Evolutionary conservation across 2,329 filamentous ascomycete species (phyloP), one percentile per base, ranked within the genome.

Genomic region (Aphanocladium album): DNA sequence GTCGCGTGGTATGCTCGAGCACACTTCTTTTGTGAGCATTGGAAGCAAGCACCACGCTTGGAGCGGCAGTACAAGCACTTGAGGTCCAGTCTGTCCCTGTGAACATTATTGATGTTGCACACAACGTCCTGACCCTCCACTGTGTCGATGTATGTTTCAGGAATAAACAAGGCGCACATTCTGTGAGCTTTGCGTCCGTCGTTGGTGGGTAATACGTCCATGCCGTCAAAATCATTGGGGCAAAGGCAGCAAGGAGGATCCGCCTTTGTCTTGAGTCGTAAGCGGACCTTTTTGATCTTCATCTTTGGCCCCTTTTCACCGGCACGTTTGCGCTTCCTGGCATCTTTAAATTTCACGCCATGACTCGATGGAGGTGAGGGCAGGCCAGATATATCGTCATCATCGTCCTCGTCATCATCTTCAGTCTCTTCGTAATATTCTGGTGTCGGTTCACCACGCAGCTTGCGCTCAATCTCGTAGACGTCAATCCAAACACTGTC

Each of bases 401-500:
- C 84, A 11, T 84, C 80, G 0, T 84, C 82, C 0, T 85, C 83
- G 21, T 90, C 85, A 14, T 84, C 80, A 0, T 85, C 83, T 1
- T 89, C 86, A 7, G 90, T 88, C 0, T 88, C 89, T 67, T 91
- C 88, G 70, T 93, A 89, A 67, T 90, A 90, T 67, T 92, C 91
- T 5, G 60, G 60, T 21, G 91, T 91, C 61, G 90, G 88, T 72
- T 98, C 93, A 47, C 95, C 95, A 56, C 93, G 86, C 51, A 98
- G 77, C 73, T 96, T 97, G 63, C 95, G 90, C 75, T 99, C 92
- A 61, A 99, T 96, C 69, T 97, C 95, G 62, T 91, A 88, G 4
- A 98, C 92, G 70, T 99, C 93, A 57, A 99, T 92, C 93, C 96
- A 99, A 3, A 99, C 95, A 69, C 93, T 98, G 78, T 99, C 95